Percentiles rank a stretch among this genome's conserved stretches.
phyloP scores from a whole-genome alignment of 495 filamentous ascomycete species.

The Aspergillus bridgeri region DNA sequence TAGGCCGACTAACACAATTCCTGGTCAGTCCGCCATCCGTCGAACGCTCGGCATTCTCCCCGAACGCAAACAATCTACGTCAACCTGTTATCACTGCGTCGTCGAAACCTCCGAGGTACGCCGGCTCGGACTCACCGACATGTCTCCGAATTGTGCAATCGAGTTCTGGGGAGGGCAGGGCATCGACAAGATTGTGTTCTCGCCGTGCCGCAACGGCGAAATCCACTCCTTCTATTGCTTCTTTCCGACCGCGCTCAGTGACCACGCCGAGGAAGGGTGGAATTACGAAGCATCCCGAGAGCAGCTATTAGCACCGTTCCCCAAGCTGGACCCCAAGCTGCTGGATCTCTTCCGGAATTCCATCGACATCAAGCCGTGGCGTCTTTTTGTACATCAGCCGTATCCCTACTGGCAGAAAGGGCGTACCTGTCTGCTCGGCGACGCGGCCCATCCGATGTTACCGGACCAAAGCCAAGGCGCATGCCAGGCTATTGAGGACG shows the following conservation, averaged over 20 bases:
- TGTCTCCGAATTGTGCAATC: constrained; percentile 40
- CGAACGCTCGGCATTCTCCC: constrained; percentile 40
- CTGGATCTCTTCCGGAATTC: constrained; percentile 37
- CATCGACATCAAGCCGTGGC: constrained; percentile 47
- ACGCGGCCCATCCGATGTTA: constrained; percentile 49
- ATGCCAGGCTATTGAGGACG: constrained; percentile 51
- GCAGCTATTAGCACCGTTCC: constrained; percentile 44
- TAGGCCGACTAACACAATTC: background rate
- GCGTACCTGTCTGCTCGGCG: constrained; percentile 37
- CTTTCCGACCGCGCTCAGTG: constrained; percentile 42
- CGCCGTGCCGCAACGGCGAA: constrained; percentile 45
- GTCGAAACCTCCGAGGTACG: constrained; percentile 42
- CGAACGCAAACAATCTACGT: constrained; percentile 42
- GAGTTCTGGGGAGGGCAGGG: constrained; percentile 51
- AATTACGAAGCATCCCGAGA: constrained; percentile 33
- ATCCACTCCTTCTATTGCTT: constrained; percentile 51
- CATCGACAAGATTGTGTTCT: constrained; percentile 48
- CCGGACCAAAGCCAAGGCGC: constrained; percentile 51
- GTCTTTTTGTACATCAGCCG: constrained; percentile 46
- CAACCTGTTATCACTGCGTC: constrained; percentile 46
- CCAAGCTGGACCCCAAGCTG: constrained; percentile 40
- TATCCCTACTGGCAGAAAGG: constrained; percentile 36
- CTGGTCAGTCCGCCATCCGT: constrained; percentile 31
- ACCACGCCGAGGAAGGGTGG: constrained; percentile 43
- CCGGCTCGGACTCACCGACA: constrained; percentile 40